phyloP scores from a whole-genome alignment of 495 filamentous ascomycete genomes.

The Tuber borchii region DNA sequence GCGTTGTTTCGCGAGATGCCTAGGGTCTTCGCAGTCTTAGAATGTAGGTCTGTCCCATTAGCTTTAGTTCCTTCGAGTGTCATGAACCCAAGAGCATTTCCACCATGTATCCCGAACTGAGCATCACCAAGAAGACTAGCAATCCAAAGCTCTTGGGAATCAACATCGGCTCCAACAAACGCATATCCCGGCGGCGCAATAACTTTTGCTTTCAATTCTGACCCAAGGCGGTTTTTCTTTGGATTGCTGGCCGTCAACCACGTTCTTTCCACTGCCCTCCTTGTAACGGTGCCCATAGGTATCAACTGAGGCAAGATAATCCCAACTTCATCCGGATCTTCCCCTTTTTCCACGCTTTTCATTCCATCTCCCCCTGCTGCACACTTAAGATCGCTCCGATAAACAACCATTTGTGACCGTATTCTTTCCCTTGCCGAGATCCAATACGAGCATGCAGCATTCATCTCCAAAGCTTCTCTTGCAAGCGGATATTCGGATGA shows the following conservation, averaged over 20 bases:
- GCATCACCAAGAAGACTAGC: conserved; percentile 91
- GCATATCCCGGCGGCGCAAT: conserved; percentile 81
- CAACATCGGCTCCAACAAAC: conserved; percentile 95
- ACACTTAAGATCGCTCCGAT: conserved; percentile 55
- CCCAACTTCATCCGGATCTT: conserved; percentile 47
- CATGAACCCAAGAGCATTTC: conserved; percentile 98
- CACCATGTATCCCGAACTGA: conserved; percentile 86
- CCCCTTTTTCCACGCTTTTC: conserved; percentile 13
- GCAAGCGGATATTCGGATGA: conserved; percentile 82
- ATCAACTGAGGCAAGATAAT: conserved; percentile 98
- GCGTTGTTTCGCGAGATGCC: conserved; percentile 91
- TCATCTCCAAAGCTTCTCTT: conserved; percentile 94
- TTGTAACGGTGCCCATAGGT: conserved; percentile 97
- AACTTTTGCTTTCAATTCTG: conserved; percentile 95
- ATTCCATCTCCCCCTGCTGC: neutral
- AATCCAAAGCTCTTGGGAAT: conserved; percentile 99
- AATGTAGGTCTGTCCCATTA: conserved; percentile 90
- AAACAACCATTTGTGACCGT: conserved; percentile 86
- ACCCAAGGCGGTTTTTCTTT: conserved; percentile 89
- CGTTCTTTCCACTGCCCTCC: conserved; percentile 91
- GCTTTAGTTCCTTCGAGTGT: conserved; percentile 93
- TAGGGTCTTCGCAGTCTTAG: conserved; percentile 81
- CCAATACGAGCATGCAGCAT: conserved; percentile 97
- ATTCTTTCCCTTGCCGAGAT: conserved; percentile 91
- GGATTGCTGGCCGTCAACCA: conserved; percentile 98